phyloP scores from a whole-genome alignment of 2,329 filamentous ascomycete species.

The Fusarium armeniacum region DNA sequence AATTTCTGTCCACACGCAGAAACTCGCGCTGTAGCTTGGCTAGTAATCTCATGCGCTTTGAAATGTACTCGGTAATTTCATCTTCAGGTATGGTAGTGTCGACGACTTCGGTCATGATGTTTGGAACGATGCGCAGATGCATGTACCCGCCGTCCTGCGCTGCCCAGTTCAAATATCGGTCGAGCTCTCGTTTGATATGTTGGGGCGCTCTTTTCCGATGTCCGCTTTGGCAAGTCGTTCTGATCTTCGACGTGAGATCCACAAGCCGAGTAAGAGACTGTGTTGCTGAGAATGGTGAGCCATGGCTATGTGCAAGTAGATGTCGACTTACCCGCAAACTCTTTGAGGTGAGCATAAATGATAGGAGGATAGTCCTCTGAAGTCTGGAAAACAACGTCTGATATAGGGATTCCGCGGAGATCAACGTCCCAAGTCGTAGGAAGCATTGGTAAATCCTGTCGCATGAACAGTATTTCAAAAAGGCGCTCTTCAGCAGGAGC shows the following conservation, averaged over 20 bases:
- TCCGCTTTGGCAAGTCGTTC: slow-evolving; percentile 55
- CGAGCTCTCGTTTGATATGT: slow-evolving; percentile 55
- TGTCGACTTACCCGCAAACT: slow-evolving; percentile 55
- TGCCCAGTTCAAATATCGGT: slow-evolving; percentile 58
- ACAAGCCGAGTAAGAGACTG: slow-evolving; percentile 57
- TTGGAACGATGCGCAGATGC: slow-evolving; percentile 55
- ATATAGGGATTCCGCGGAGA: slow-evolving; percentile 58
- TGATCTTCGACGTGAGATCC: slow-evolving; percentile 56
- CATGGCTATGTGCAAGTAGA: too few species aligned
- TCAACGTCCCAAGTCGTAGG: slow-evolving; percentile 59
- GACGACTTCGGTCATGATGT: slow-evolving; percentile 57
- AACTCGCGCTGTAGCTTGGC: slow-evolving; percentile 56
- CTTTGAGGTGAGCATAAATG: slow-evolving; percentile 56
- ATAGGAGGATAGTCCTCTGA: slow-evolving; percentile 53
- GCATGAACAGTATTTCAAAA: slow-evolving; percentile 59
- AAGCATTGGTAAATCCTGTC: slow-evolving; percentile 59
- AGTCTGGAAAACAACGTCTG: slow-evolving; percentile 55
- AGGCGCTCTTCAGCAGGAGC: slow-evolving; percentile 63
- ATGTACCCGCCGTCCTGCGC: slow-evolving; percentile 58
- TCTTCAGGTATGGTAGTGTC: slow-evolving; percentile 50
- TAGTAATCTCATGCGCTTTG: slow-evolving; percentile 54
- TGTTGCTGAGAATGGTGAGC: slow-evolving; percentile 55
- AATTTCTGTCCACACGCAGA: slow-evolving; percentile 49
- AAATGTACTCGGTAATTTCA: slow-evolving; percentile 55
- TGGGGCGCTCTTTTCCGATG: slow-evolving; percentile 51